Base-by-base conservation (phyloP, 2,329 filamentous ascomycete genomes). In the Pseudogymnoascus sp. region DNA sequence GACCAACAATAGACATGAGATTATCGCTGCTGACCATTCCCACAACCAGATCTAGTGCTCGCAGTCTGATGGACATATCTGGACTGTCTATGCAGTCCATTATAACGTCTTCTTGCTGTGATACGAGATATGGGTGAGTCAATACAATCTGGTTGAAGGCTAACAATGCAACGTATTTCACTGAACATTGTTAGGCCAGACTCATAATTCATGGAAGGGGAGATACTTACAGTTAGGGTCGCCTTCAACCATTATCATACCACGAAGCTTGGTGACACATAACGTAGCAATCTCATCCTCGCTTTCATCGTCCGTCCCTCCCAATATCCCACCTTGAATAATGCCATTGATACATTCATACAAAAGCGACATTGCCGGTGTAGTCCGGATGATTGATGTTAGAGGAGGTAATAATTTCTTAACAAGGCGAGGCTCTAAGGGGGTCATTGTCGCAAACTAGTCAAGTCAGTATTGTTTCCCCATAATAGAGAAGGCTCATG, bases 271-370 rank as follows among this genome's bases (percentile, higher is more conserved):
- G 65, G 86, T 90, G 25, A 97, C 93, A 73, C 95, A 99, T 4
- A 99, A 81, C 28, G 87, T 87, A 5, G 95, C 95, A 71, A 99
- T 91, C 74, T 97, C 93, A 68, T 97, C 93, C 40, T 90, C 89
- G 62, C 93, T 82, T 18, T 87, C 85, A 61, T 91, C 90, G 67
- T 93, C 91, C 28, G 88, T 86, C 49, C 88, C 90, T 33, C 91
- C 90, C 59, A 99, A 79, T 63, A 99, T 96, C 0, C 95, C 95
- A 28, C 95, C 95, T 73, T 97, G 93, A 64, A 99, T 96, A 66
- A 99, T 96, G 23, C 95, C 95, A 74, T 96, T 97, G 76, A 99
- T 97, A 72, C 95, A 99, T 76, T 99, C 95, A 70, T 99, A 99
- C 5, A 97, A 78, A 28, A 99, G 77, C n/a, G 95, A 97, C 95